Conservation (phyloP, 495 filamentous ascomycete genomes). For the Hypoxylon lienhwacheense region DNA sequence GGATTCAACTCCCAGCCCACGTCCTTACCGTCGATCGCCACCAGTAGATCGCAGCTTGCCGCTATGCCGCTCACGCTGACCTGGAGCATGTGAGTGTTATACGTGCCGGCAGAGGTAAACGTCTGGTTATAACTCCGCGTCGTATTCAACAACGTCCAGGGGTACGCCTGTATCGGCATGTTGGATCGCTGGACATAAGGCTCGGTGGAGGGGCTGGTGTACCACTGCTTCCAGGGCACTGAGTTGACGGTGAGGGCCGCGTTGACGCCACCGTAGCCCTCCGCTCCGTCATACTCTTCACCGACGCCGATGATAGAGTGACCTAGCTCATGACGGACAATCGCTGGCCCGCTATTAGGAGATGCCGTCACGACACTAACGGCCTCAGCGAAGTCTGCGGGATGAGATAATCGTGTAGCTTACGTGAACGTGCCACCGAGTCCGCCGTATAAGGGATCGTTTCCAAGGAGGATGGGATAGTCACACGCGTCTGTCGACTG, state of each 20-base stretch:
- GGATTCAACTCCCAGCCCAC: slow-evolving; percentile 33
- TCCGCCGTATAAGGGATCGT: slow-evolving; percentile 32
- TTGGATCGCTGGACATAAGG: slow-evolving; percentile 29
- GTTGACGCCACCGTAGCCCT: slow-evolving; percentile 28
- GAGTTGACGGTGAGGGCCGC: slow-evolving; percentile 13
- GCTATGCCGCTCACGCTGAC: slow-evolving; percentile 32
- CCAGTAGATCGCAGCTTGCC: slow-evolving; percentile 26
- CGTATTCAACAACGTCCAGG: slow-evolving; percentile 35
- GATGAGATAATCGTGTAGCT: not conserved
- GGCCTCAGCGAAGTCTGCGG: slow-evolving; percentile 1
- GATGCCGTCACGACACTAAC: slow-evolving; percentile 28
- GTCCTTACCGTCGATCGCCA: slow-evolving; percentile 31
- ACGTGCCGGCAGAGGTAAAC: slow-evolving; percentile 31
- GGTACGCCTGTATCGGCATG: slow-evolving; percentile 37
- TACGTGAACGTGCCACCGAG: slow-evolving; percentile 34
- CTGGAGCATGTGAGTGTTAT: slow-evolving; percentile 27
- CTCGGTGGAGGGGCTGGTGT: slow-evolving; percentile 20
- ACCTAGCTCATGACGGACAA: slow-evolving; percentile 36
- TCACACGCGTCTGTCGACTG: slow-evolving; percentile 35
- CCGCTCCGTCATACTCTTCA: slow-evolving; percentile 33
- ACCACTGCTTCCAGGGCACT: slow-evolving; percentile 35
- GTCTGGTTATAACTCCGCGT: slow-evolving; percentile 26
- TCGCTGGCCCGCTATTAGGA: slow-evolving; percentile 28
- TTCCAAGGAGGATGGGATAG: slow-evolving; percentile 35
- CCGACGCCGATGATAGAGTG: slow-evolving; percentile 35